These are phyloP conservation scores for Lactifluus subvellereus DNA, from an alignment of 768 basidiomycete genomes.

Conservation along the genomic window DNA sequence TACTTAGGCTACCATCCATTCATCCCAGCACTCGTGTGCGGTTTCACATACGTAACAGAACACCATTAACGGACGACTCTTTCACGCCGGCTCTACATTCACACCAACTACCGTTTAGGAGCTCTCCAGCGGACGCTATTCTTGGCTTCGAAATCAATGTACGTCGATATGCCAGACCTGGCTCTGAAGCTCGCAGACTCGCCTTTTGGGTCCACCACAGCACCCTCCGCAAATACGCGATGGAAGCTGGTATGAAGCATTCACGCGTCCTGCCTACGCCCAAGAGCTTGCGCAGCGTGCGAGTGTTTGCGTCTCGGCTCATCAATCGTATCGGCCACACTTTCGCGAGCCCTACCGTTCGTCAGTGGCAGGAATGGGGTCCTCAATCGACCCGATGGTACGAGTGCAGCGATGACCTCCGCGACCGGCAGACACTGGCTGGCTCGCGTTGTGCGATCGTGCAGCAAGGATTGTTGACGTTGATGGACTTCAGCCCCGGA, in stretches of 20 bases:
- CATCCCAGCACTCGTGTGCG: slow-evolving; percentile 12
- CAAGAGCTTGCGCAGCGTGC: background rate
- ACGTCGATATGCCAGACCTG: background rate
- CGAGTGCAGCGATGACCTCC: slow-evolving; percentile 8
- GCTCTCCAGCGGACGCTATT: slow-evolving; percentile 8
- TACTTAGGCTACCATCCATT: slow-evolving; percentile 7
- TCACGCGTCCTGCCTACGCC: background rate
- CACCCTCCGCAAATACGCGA: slow-evolving; percentile 1
- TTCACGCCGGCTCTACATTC: background rate
- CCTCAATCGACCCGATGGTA: slow-evolving; percentile 17
- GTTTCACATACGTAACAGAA: slow-evolving; percentile 9
- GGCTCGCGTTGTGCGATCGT: slow-evolving; percentile 18
- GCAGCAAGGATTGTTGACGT: slow-evolving; percentile 4
- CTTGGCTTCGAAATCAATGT: slow-evolving; percentile 17
- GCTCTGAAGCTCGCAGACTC: slow-evolving; percentile 6
- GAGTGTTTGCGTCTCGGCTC: slow-evolving; percentile 2
- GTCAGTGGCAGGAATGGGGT: slow-evolving; percentile 15
- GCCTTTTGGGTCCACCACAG: slow-evolving; percentile 17
- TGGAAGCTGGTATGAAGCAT: background rate
- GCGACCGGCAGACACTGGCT: slow-evolving; percentile 16
- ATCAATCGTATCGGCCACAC: background rate
- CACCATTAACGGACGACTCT: background rate
- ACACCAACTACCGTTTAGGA: slow-evolving; percentile 10
- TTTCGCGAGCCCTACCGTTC: background rate
- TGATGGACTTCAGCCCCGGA: slow-evolving; percentile 20